Evolutionary conservation across 768 basidiomycete genomes (phyloP), one percentile per base, ranked within the genome.

Genomic region (Ramaria rubella): DNA sequence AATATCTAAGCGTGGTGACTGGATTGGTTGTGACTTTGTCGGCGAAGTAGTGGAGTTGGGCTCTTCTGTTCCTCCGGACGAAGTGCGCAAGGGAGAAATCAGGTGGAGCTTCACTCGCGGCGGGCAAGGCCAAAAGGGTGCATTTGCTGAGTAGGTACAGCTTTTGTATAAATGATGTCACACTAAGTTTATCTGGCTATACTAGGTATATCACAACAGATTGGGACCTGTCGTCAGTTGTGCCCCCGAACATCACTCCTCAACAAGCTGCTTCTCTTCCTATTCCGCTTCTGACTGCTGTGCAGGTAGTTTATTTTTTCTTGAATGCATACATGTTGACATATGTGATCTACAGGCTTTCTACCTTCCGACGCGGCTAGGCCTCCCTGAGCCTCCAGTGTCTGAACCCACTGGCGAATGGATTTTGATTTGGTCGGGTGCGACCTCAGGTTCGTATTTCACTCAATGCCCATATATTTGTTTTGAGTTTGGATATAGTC

Each of bases 401-500:
- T 11, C 14, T 17, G 30, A 14, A 21, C 40, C 40, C 17, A 30
- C 33, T 11, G 31, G 23, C 11, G 31, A 36, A 34, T 52, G 53
- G 53, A 40, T 55, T 17, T 38, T 42, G 40, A 42, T 42, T 2
- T 42, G 40, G 40, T 42, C 40, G 40, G 40, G 40, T 7, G 40
- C 6, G 17, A 42, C 15, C n/a, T 9, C 31, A 52, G 23, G 23
- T 33, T 36, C 50, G 24, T 8, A 6, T 14, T 33, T 29, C 17
- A 30, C 14, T 7, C 19, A 36, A 12, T 36, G n/a, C 19, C 17
- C n/a, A 19, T 30, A 3, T 30, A 7, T 7, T 33, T 52, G 40
- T 19, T 17, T 42, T n/a, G n/a, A n/a, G 40, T n/a, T 36, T 12
- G 24, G 30, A 23, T 15, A 33, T 65, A 5, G 69, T 70, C 23